Base-by-base conservation (phyloP, 2,329 filamentous ascomycete genomes). In the Amphichorda felina region DNA sequence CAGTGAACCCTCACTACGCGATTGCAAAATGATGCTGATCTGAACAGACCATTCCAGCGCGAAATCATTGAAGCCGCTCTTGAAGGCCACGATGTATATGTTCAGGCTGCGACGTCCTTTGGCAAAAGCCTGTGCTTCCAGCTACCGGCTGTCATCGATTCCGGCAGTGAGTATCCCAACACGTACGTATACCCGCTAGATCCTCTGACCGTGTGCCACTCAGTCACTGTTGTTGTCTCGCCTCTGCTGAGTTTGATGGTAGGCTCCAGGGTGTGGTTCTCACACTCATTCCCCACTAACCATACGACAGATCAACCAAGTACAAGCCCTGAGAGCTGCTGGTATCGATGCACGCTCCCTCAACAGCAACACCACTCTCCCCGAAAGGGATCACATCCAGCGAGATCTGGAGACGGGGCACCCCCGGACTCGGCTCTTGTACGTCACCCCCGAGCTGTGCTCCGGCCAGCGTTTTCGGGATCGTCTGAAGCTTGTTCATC, bases 91-190 rank as follows among this genome's bases (percentile, higher is more conserved):
- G 89, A 96, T 78, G 82, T 96, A 30, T 95, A 94, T 51, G 72
- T 96, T 1, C 89, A 95, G 57, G 89, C 89, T 32, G 83, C 83
- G 37, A 88, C 83, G 3, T 85, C 81, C 8, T 95, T 95, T 55
- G 89, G 88, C 29, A 95, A 95, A 58, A 93, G 85, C 50, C 58
- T 95, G 36, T 95, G 89, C 61, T 95, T 89, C 53, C 88, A 95
- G 54, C 68, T 95, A 1, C 88, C 88, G 8, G 88, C 88, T 17
- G 78, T 95, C 22, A 79, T 94, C 38, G 82, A 89, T 49, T 75
- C 79, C 55, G 89, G 89, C 44, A 86, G 83, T 87, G 62, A 50
- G 79, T 71, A 7, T n/a, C n/a, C 21, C 21, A 19, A 21, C 19
- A n/a, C n/a, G n/a, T 21, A 7, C 31, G 15, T 21, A 13, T 17